Base-by-base conservation (phyloP, 116 monocot genomes). In the Phalaenopsis hybrid region DNA sequence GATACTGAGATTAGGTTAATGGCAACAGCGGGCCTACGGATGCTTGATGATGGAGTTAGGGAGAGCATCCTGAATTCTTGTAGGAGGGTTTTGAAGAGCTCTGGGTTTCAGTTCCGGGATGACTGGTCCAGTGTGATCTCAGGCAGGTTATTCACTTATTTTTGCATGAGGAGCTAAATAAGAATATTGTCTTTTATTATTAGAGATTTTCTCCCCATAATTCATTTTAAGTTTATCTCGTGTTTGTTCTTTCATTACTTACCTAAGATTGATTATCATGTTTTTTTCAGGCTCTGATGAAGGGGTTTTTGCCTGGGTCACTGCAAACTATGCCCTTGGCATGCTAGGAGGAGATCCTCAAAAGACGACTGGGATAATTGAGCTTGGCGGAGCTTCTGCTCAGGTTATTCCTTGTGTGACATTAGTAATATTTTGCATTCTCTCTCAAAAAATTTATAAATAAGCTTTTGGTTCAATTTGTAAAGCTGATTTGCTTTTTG, bases 371-470 rank as follows among this genome's bases (percentile, higher is more conserved):
- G 92, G 95, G 73, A 91, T 95, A 81, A 90, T 95, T 83, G 95
- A 95, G 83, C 95, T 95, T 80, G 95, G 95, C 63, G 95, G 92
- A 76, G 95, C 95, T 90, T 95, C 95, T 84, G 88, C 95, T 73
- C 94, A 94, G 92, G 94, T 92, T 83, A 78, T 8, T 45, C 48
- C 17, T 79, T 52, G 5, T 73, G 43, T 16, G 5, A 43, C 33
- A 37, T 17, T 16, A 5, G 33, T 5, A 16, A 43, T 41, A 41
- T 41, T 41, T 33, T 15, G 5, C 9, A 43, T 16, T 17, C 15
- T 43, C 73, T 43, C 16, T 73, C 13, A 43, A 73, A 37, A 70
- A 15, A 7, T 43, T 73, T 16, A 33, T 73, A 43, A 73, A 73
- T 37, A 73, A 37, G 12, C 33, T 37, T 73, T 43, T 43, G 43